A percentile compares a stretch with the other conserved stretches of the same genome.
phyloP scores from a whole-genome alignment of 768 basidiomycete genomes.

The Suillus fuscotomentosus region DNA sequence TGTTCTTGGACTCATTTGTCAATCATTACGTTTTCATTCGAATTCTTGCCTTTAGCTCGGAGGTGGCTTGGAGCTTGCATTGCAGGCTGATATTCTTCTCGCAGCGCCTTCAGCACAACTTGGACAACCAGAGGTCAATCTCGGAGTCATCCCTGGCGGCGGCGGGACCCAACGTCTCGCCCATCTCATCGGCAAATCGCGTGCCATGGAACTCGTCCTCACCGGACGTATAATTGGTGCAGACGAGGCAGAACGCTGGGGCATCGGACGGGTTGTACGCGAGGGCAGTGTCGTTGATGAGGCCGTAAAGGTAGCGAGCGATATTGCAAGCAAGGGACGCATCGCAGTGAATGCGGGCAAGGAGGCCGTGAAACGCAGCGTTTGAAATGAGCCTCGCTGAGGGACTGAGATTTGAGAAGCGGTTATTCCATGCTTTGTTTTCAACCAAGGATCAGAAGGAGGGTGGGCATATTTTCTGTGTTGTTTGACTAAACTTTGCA shows the following conservation, averaged over 20 bases:
- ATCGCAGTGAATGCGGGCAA: constrained; percentile 86
- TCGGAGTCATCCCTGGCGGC: constrained; percentile 93
- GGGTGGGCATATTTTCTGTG: constrained; percentile 47
- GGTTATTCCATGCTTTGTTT: constrained; percentile 89
- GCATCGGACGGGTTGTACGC: constrained; percentile 77
- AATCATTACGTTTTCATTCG: neutral
- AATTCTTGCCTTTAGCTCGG: constrained; percentile 62
- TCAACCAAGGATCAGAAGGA: constrained; percentile 96
- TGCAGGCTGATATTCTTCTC: constrained; percentile 95
- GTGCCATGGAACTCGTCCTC: constrained; percentile 91
- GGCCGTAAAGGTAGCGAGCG: constrained; percentile 75
- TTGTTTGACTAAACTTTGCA: neutral
- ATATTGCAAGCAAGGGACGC: constrained; percentile 79
- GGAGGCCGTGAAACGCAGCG: constrained; percentile 95
- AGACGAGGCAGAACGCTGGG: constrained; percentile 82
- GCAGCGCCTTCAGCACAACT: constrained; percentile 89
- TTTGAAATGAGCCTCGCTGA: constrained; percentile 79
- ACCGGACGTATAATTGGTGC: constrained; percentile 85
- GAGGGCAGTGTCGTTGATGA: constrained; percentile 84
- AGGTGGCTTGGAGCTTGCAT: constrained; percentile 94
- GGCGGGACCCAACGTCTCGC: constrained; percentile 93
- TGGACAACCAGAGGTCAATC: constrained; percentile 94
- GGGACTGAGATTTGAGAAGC: constrained; percentile 83
- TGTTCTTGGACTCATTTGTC: constrained; percentile 26
- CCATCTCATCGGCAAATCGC: constrained; percentile 83